A percentile compares a stretch with the other conserved stretches of the same genome.
phyloP scores from a whole-genome alignment of 495 filamentous ascomycete genomes.

The Neurospora discreta region DNA sequence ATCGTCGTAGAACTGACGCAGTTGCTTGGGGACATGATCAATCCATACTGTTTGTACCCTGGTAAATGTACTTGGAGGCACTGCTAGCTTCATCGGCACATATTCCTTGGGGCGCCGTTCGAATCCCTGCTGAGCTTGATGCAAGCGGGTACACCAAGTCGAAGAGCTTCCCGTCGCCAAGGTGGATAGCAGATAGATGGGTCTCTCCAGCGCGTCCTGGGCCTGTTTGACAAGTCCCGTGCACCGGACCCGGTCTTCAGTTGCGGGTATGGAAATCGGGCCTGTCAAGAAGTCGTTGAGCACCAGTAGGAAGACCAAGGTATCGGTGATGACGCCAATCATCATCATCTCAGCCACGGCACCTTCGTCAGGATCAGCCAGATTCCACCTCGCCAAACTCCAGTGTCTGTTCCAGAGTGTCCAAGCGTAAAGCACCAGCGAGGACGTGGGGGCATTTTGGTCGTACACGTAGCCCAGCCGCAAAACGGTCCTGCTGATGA shows the following conservation, averaged over 20 bases:
- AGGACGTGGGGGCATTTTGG: background rate
- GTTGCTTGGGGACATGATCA: background rate
- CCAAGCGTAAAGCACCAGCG: constrained; percentile 13
- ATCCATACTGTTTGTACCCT: constrained; percentile 2
- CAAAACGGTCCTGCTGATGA: constrained; percentile 6
- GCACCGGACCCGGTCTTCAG: background rate
- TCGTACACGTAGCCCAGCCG: constrained; percentile 7
- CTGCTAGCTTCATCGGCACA: background rate
- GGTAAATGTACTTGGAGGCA: background rate
- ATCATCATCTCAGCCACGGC: constrained; percentile 8
- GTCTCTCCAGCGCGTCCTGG: constrained; percentile 6
- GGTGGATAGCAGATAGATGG: constrained; percentile 1
- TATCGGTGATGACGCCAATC: constrained; percentile 3
- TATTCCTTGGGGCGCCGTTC: background rate
- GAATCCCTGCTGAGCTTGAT: background rate
- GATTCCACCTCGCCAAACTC: background rate
- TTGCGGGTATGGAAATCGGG: constrained; percentile 7
- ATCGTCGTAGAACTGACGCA: background rate
- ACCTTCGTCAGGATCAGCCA: constrained; percentile 1
- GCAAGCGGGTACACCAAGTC: background rate
- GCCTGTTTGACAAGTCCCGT: background rate
- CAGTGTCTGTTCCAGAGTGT: constrained; percentile 8
- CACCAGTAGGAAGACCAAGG: constrained; percentile 5
- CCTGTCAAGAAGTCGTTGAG: constrained; percentile 10
- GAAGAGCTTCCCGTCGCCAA: background rate